Evolutionary conservation across 116 monocot species (phyloP).

Genomic region (Trichopus zeylanicus): DNA sequence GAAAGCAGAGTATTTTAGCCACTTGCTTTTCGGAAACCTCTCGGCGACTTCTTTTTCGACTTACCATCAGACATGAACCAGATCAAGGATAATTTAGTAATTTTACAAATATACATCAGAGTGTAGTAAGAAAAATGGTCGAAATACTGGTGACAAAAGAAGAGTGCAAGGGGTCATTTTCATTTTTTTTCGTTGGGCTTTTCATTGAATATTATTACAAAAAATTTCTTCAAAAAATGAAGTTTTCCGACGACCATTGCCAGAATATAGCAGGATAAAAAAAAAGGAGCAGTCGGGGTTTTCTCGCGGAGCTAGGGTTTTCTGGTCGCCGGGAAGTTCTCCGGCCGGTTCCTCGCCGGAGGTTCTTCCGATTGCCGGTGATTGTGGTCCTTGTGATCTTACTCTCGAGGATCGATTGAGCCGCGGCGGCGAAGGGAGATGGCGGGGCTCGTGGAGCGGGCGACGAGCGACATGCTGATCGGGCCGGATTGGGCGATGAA

Average conservation of each 20-base stretch:
- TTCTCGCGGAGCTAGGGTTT: background rate
- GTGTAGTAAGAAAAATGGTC: too few relatives aligned
- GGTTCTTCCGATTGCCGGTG: background rate
- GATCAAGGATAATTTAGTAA: too few relatives aligned
- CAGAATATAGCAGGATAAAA: background rate
- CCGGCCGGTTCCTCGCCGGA: background rate
- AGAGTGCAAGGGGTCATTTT: too few relatives aligned
- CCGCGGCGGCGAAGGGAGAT: slow-evolving; percentile 10
- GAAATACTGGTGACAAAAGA: too few relatives aligned
- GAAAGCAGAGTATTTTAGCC: too few relatives aligned
- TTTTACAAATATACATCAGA: too few relatives aligned
- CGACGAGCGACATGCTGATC: slow-evolving; percentile 45
- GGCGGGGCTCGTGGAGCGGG: slow-evolving; percentile 45
- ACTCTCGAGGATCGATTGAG: background rate
- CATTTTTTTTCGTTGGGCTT: too few relatives aligned
- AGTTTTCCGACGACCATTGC: background rate
- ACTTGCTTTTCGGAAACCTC: too few relatives aligned
- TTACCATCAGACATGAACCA: too few relatives aligned
- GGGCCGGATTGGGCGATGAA: slow-evolving; percentile 46
- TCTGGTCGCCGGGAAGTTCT: background rate
- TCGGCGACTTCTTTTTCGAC: too few relatives aligned
- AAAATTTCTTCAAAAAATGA: background rate
- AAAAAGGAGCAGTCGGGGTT: background rate
- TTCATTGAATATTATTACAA: too few relatives aligned
- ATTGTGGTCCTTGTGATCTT: background rate